phyloP scores from a whole-genome alignment of 352 stramenopile genomes.

The Halophytophthora batemanensis region DNA sequence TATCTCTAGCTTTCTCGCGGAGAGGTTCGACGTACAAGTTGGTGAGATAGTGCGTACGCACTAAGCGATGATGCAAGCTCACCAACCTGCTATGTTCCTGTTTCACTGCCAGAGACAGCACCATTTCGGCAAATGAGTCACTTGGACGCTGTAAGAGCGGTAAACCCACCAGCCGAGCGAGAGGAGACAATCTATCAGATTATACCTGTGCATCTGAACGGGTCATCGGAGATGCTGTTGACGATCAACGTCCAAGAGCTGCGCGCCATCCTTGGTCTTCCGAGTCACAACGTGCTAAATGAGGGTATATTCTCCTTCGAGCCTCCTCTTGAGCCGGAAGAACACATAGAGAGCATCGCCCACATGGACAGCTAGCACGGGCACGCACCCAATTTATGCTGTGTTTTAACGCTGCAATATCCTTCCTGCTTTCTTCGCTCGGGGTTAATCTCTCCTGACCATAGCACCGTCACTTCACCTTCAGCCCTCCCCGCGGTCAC shows the following conservation, averaged over 20 bases:
- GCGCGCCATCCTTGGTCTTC: neutral
- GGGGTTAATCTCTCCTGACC: too few species aligned
- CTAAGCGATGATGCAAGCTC: constrained; percentile 9
- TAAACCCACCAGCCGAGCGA: neutral
- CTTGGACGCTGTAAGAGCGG: constrained; percentile 1
- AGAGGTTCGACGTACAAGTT: constrained; percentile 2
- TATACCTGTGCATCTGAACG: constrained; percentile 2
- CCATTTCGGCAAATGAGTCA: constrained; percentile 10
- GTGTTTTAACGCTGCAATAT: too few species aligned
- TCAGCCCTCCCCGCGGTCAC: too few species aligned
- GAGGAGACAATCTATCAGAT: neutral
- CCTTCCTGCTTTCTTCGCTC: too few species aligned
- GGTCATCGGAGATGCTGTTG: constrained; percentile 6
- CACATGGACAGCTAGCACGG: constrained; percentile 6
- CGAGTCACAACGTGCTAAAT: constrained; percentile 8
- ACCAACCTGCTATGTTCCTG: constrained; percentile 1
- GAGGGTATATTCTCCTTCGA: constrained; percentile 8
- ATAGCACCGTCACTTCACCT: constrained; percentile 8
- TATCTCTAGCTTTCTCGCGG: constrained; percentile 3
- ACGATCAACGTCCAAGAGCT: constrained; percentile 12
- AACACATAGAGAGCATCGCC: constrained; percentile 12
- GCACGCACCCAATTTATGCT: too few species aligned
- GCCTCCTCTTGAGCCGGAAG: constrained; percentile 2
- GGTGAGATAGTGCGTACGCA: constrained; percentile 12
- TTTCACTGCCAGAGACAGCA: neutral